Base-by-base conservation (phyloP, 495 filamentous ascomycete genomes). In the Margaritispora aquatica region DNA sequence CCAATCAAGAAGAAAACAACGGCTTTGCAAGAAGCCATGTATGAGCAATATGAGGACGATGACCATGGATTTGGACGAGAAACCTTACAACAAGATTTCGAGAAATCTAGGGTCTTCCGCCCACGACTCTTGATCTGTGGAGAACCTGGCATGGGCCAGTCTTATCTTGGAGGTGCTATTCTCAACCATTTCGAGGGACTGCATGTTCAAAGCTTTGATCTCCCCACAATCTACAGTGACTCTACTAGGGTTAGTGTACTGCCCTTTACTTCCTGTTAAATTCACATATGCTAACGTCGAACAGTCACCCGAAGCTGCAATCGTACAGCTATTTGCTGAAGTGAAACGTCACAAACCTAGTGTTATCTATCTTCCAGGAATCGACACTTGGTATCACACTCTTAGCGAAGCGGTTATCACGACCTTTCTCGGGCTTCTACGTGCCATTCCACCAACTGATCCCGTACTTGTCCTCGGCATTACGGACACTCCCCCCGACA, bases 181-280 rank as follows among this genome's bases (percentile, higher is more conserved):
- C 72, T 97, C 47, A 87, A 96, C 69, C 83, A 95, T 59, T 86
- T 97, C 65, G 95, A 98, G 72, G 89, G 90, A 44, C 78, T 97
- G 7, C 90, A 97, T 73, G 88, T 98, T 2, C 94, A 97, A 67
- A 86, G 86, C n/a, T 93, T 98, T 70, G 94, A 97, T 72, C 78
- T 97, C 50, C 83, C 91, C 7, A 94, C 88, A 70, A 83, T 69
- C 63, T 75, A 61, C 63, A 87, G 83, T 61, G 83, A 87, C 60
- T 80, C 85, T 24, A 80, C 84, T 20, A 80, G 86, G 59, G 75
- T 80, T 70, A 58, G 66, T 22, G n/a, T 38, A 59, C 20, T 44
- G 2, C 7, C 20, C 19, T 3, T 50, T 24, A 19, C 21, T 36
- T 34, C 11, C 20, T 34, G 5, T 10, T 1, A 19, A 20, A 24